Percentiles rank a stretch among this genome's conserved stretches.
Evolutionary conservation across 2,329 filamentous ascomycete species (phyloP).

Genomic region (Alternaria gaisen): DNA sequence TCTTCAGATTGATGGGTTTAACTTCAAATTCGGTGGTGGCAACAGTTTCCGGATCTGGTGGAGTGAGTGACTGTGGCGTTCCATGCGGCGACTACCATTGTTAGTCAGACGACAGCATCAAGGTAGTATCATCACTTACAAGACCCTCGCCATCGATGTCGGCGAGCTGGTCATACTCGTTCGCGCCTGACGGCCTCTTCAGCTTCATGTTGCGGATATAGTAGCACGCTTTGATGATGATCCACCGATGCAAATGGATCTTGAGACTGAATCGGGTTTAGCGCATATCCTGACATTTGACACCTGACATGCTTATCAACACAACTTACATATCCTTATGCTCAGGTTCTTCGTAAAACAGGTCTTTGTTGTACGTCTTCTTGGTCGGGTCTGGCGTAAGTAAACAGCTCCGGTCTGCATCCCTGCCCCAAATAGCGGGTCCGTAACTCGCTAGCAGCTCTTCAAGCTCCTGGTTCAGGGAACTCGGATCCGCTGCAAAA

Average conservation of each 20-base stretch:
- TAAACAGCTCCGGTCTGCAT: conserved; percentile 46
- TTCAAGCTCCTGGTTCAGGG: conserved; percentile 45
- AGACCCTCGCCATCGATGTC: conserved; percentile 42
- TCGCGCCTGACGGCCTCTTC: conserved; percentile 42
- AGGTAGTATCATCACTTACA: conserved; percentile 19
- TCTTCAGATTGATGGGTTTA: conserved; percentile 37
- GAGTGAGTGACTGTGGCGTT: conserved; percentile 41
- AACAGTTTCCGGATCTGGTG: conserved; percentile 31
- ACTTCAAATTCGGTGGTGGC: conserved; percentile 33
- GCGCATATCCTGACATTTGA: conserved; percentile 10
- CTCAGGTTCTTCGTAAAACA: conserved; percentile 45
- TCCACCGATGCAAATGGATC: conserved; percentile 50
- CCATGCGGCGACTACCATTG: conserved; percentile 38
- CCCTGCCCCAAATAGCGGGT: conserved; percentile 47
- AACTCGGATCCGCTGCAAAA: conserved; percentile 46
- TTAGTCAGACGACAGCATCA: conserved; percentile 24
- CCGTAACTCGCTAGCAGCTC: conserved; percentile 44
- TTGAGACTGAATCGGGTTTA: conserved; percentile 39
- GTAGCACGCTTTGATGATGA: conserved; percentile 52
- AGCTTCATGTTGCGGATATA: conserved; percentile 51
- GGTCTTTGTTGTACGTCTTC: conserved; percentile 48
- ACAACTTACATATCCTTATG: conserved; percentile 44
- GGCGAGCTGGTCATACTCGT: conserved; percentile 42
- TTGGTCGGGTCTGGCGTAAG: conserved; percentile 44
- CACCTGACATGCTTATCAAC: conserved; percentile 9